A percentile compares a stretch with the other conserved stretches of the same genome.
These are phyloP conservation scores for Ophiocordyceps camponoti-saundersi DNA, from an alignment of 2,329 filamentous ascomycete species.

Conservation along the genomic window DNA sequence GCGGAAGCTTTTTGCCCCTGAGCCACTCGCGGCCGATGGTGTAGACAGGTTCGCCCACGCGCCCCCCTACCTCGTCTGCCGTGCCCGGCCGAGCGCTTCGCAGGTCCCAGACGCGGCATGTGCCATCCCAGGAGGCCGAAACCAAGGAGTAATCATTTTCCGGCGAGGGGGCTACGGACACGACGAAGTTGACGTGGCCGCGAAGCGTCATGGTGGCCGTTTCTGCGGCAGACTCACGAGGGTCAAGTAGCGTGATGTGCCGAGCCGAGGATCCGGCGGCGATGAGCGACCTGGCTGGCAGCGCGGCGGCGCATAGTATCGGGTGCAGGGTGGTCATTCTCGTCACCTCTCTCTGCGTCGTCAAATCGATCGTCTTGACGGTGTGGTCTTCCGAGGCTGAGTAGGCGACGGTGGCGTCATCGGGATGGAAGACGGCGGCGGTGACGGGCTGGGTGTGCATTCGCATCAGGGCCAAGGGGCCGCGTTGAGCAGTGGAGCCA, in stretches of 20 bases:
- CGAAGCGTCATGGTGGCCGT: slow-evolving; percentile 81
- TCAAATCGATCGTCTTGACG: slow-evolving; percentile 77
- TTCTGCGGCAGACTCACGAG: slow-evolving; percentile 56
- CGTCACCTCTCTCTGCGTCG: slow-evolving; percentile 62
- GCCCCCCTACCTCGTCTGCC: slow-evolving; percentile 41
- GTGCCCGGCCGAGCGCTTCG: slow-evolving; percentile 46
- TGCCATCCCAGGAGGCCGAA: slow-evolving; percentile 82
- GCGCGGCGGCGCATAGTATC: slow-evolving; percentile 59
- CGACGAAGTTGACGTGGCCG: slow-evolving; percentile 66
- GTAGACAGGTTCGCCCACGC: slow-evolving; percentile 59
- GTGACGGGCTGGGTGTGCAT: slow-evolving; percentile 61
- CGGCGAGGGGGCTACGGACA: slow-evolving; percentile 30
- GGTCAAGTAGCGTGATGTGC: slow-evolving; percentile 87
- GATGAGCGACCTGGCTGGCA: slow-evolving; percentile 46
- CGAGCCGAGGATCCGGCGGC: slow-evolving; percentile 68
- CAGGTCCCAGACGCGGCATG: slow-evolving; percentile 87
- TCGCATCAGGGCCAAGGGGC: slow-evolving; percentile 57
- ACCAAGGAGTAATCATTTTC: slow-evolving; percentile 69
- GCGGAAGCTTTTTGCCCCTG: slow-evolving; percentile 43
- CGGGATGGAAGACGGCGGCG: slow-evolving; percentile 68
- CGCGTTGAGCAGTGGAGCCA: slow-evolving; percentile 46
- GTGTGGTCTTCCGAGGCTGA: slow-evolving; percentile 84
- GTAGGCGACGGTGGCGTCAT: slow-evolving; percentile 78
- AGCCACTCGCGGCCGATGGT: slow-evolving; percentile 58
- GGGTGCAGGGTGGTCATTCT: slow-evolving; percentile 72